Evolutionary conservation across 2,329 filamentous ascomycete species (phyloP).

Genomic region (Orbilia oligospora): DNA sequence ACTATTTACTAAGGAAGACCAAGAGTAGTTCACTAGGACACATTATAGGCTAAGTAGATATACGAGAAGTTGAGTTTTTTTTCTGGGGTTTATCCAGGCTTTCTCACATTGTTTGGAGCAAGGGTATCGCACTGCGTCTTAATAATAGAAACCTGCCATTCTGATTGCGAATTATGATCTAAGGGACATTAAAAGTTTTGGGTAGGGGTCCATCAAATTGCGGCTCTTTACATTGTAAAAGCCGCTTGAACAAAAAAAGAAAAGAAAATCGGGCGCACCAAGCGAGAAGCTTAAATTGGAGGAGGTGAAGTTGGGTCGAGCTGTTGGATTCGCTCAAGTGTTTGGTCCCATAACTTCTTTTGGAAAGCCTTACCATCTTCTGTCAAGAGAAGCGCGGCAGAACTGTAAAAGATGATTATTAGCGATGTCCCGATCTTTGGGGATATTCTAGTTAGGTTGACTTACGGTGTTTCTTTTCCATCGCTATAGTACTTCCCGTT

Average conservation of each 20-base stretch:
- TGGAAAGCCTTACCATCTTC: conserved; percentile 61
- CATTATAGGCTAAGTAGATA: conserved; percentile 16
- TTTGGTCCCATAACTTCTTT: conserved; percentile 63
- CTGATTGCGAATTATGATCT: conserved; percentile 23
- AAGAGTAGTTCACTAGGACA: background rate
- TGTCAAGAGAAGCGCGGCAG: conserved; percentile 60
- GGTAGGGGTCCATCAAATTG: conserved; percentile 5
- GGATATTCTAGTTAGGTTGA: background rate
- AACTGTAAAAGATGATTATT: conserved; percentile 34
- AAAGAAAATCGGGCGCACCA: background rate
- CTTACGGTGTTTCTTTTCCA: conserved; percentile 63
- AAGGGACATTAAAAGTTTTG: conserved; percentile 24
- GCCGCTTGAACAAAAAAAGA: background rate
- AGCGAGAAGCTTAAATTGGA: conserved; percentile 25
- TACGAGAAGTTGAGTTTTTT: conserved; percentile 19
- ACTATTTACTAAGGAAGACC: background rate
- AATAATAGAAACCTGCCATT: conserved; percentile 20
- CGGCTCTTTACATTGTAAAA: conserved; percentile 9
- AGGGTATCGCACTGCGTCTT: background rate
- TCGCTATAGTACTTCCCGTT: conserved; percentile 63
- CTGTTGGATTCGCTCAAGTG: conserved; percentile 28
- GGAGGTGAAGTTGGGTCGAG: conserved; percentile 22
- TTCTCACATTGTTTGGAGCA: background rate
- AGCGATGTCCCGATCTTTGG: background rate
- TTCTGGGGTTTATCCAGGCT: background rate